Evolutionary conservation across 1,139 yeast species (phyloP).

Genomic region (Arxiozyma slooffiae): DNA sequence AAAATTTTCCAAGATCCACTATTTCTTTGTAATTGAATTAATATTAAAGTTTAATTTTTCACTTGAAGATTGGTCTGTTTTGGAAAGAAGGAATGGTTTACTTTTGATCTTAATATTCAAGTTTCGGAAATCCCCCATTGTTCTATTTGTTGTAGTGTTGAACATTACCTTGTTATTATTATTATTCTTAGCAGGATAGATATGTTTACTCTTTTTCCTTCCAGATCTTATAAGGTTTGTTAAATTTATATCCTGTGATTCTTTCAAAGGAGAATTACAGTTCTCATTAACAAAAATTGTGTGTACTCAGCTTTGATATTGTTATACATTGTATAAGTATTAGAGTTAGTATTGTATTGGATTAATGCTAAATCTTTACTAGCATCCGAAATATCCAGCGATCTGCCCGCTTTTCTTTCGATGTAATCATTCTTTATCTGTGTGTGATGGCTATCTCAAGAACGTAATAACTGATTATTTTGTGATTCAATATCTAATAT

Average conservation of each 20-base stretch:
- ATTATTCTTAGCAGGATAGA: not conserved
- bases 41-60: conserved; percentile 18
- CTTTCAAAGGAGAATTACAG: conserved; percentile 9
- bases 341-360: conserved; percentile 13
- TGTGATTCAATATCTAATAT: too few relatives aligned
- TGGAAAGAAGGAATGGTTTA: conserved; percentile 4
- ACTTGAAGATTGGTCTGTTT: not conserved
- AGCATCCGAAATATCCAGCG: conserved; percentile 7
- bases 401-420: not conserved
- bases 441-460: not conserved
- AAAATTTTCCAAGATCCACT: conserved; percentile 32
- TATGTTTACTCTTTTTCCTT: not conserved
- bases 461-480: not conserved
- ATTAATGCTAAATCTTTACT: conserved; percentile 21
- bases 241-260: not conserved
- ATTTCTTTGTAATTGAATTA: conserved; percentile 28
- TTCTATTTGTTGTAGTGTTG: not conserved
- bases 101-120: not conserved
- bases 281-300: not conserved
- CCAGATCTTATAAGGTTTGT: not conserved
- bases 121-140: not conserved
- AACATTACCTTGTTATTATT: not conserved
- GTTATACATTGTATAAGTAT: not conserved
- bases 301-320: not conserved
- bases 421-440: not conserved